A percentile compares a stretch with the other conserved stretches of the same genome.
Evolutionary conservation across 2,329 filamentous ascomycete genomes (phyloP).

Genomic region (Pestalotiopsis sp.): DNA sequence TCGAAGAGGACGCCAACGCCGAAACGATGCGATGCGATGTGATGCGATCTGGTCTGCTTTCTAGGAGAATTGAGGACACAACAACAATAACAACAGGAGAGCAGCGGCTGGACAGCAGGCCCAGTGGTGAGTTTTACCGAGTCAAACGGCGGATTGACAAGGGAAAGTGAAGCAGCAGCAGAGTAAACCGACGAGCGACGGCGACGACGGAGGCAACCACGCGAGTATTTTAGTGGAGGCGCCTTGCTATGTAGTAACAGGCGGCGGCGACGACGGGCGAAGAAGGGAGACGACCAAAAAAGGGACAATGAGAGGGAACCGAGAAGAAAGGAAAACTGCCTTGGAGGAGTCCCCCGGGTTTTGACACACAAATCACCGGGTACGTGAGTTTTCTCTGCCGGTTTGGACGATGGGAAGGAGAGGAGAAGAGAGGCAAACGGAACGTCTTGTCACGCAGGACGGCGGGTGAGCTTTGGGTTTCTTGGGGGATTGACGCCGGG

Average conservation of each 20-base stretch:
- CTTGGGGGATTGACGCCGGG: constrained; percentile 6
- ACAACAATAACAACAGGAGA: constrained; percentile 16
- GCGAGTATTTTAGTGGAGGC: neutral
- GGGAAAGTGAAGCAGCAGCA: constrained; percentile 21
- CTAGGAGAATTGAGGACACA: constrained; percentile 20
- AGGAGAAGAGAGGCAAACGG: constrained; percentile 17
- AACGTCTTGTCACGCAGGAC: constrained; percentile 4
- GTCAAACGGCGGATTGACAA: constrained; percentile 14
- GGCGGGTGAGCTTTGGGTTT: constrained; percentile 4
- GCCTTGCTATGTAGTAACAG: neutral
- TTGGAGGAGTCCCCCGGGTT: constrained; percentile 39
- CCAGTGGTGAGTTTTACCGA: neutral
- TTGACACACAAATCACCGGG: constrained; percentile 41
- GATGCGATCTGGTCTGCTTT: constrained; percentile 15
- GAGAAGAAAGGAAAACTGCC: constrained; percentile 41
- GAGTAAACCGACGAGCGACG: constrained; percentile 22
- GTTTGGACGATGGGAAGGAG: constrained; percentile 32
- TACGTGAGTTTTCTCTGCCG: constrained; percentile 37
- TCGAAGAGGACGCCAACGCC: constrained; percentile 21
- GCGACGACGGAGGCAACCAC: constrained; percentile 16
- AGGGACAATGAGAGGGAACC: constrained; percentile 33
- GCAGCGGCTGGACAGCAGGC: neutral
- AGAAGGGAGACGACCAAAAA: constrained; percentile 22
- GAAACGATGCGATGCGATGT: constrained; percentile 18
- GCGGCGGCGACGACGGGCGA: neutral